Base-by-base conservation (phyloP, 1,284 basidiomycete species). In the Apiotrichum montevideense region DNA sequence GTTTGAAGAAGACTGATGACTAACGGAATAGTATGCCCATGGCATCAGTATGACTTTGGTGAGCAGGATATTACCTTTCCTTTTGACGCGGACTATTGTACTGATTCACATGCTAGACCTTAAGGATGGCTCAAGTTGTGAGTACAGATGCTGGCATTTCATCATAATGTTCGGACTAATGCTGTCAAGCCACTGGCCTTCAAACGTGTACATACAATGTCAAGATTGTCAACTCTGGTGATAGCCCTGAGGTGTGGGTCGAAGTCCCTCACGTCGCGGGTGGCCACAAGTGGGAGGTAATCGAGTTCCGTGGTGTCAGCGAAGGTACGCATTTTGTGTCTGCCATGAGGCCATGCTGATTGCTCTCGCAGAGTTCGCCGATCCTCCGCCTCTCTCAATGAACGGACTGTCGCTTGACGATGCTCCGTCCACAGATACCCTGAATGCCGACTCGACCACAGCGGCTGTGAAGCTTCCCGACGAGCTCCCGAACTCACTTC, bases 191-290 rank as follows among this genome's bases (percentile, higher is more conserved):
- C 82, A 90, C 86, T 2, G 90, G 90, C 2, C 77, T 91, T 55
- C 81, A 79, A 58, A 85, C 90, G 0, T 95, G 90, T 66, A 87
- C 87, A 0, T 93, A 87, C 71, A 68, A 77, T 4, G 85, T 92
- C 1, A 76, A 84, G 39, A 77, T 88, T 0, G 77, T 78, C 39
- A 62, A 62, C 2, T 78, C 80, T 58, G 64, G 71, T 6, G 64
- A 70, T 7, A 77, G 78, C 51, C 79, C 77, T 0, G 71, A 79
- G 37, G 83, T 90, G 0, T 87, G 82, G 78, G 79, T 89, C 34
- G 82, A 87, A 65, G 77, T 81, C 0, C 87, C 87, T 0, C 76
- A 81, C 35, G 79, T 74, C 33, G 82, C 55, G 33, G 56, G 57
- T 6, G 42, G 55, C 11, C 53, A 59, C 5, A 58, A 62, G 32